Base-by-base conservation (phyloP, 139 green algal genomes). In the Picochlorum sp. region DNA sequence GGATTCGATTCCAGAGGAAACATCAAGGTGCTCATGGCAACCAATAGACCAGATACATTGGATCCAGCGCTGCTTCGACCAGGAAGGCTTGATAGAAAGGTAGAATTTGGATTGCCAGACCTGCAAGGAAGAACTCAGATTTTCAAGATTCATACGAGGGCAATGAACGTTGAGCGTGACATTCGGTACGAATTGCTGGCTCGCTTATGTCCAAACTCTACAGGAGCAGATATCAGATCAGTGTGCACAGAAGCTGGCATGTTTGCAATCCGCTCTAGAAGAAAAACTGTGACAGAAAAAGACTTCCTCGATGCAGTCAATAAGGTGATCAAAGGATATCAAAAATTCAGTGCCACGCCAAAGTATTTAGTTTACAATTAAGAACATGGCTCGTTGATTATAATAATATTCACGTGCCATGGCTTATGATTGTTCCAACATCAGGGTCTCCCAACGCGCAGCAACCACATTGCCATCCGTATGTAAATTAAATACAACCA, bases 251-350 rank as follows among this genome's bases (percentile, higher is more conserved):
- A 98, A 81, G 92, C 93, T 13, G 91, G 91, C 62, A 96, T 97
- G 91, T 97, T 84, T 69, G 88, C 88, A 49, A 95, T 95, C 65
- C 70, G 87, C 11, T 80, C 91, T 41, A 79, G 92, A 9, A 74
- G 93, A 38, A 98, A 98, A 76, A 98, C 92, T 15, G 94, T 99
- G 14, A 97, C 85, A 9, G 94, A 99, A 75, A 97, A 97, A 79
- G 94, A 99, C 65, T 99, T 99, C 61, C 68, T 99, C 34, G 94
- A 97, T 37, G 92, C 94, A 1, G 86, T 99, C 5, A 93, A 96
- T 72, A 99, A 99, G 83, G 89, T 95, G 63, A 94, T 96, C 76
- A 97, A 96, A 79, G 91, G 91, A 15, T 99, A 98, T 79, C 84
- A 96, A 70, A 98, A 98, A 80, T 98, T 98, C 76, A 90, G 75